Conservation (phyloP, 176 grass and related monocot species). For the bread wheat (Triticum aestivum) region IWGSC_CS_RefSeq_v2.1 NC_057807.1:357640240-357640739, state of each 20-base stretch:
- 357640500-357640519: conserved; percentile 62
- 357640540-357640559: background rate
- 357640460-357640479: background rate
- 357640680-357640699: conserved; percentile 22
- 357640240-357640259: background rate
- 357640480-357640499: conserved; percentile 30
- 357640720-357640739: conserved; percentile 30
- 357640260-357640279: background rate
- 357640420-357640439: conserved; percentile 71
- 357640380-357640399: background rate
- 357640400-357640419: conserved; percentile 60
- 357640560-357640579: conserved; percentile 43
- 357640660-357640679: conserved; percentile 38
- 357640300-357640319: background rate
- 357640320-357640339: background rate
- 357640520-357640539: conserved; percentile 36
- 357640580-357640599: conserved; percentile 45
- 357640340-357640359: background rate
- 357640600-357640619: conserved; percentile 55
- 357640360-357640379: conserved; percentile 20
- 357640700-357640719: conserved; percentile 32
- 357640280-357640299: background rate
- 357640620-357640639: conserved; percentile 42
- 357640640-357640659: conserved; percentile 41
- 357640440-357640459: conserved; percentile 46